Base-by-base conservation (phyloP, 768 basidiomycete genomes). In the Lactarius indigo region DNA sequence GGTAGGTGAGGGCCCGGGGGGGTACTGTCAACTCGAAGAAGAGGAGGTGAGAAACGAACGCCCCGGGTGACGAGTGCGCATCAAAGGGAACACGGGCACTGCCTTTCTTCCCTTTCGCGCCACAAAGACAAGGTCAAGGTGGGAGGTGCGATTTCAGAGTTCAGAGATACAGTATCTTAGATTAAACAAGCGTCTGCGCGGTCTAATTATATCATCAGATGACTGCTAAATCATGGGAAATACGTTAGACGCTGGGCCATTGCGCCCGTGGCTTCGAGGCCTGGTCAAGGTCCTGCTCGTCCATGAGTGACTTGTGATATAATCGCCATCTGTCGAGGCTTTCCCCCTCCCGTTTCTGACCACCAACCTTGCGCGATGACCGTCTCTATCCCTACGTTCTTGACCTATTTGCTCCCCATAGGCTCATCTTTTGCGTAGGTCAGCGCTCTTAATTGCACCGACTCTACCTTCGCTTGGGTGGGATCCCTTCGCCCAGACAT, bases 101-200 rank as follows among this genome's bases (percentile, higher is more conserved):
- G 98, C 94, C 1, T 79, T 99, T 96, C 74, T 93, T 88, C 73
- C 92, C 91, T 96, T 96, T 98, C 26, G n/a, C 1, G 12, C 12
- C n/a, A 50, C 47, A 26, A 23, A 23, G 47, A n/a, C 23, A 12
- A 50, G n/a, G n/a, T 26, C 5, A 6, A 5, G 37, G 15, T 17
- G 1, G 5, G 37, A 39, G 5, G 37, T 5, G 3, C 33, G 7
- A 35, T 3, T 35, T 35, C 33, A 35, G 33, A 35, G 9, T 35
- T 35, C 33, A 2, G 37, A 5, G 37, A 13, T 17, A 15, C 37
- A 39, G 37, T 15, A 39, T 39, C 37, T 39, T 17, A 39, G 37
- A 39, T 39, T 39, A 39, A 39, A 13, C 37, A 39, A 39, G 37
- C 15, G 15, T 13, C 37, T 39, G 15, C 13, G 15, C 15, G 37